Evolutionary conservation across 208 protist genomes (phyloP), one percentile per base, ranked within the genome.

Genomic region (Sergeia podlipaevii): DNA sequence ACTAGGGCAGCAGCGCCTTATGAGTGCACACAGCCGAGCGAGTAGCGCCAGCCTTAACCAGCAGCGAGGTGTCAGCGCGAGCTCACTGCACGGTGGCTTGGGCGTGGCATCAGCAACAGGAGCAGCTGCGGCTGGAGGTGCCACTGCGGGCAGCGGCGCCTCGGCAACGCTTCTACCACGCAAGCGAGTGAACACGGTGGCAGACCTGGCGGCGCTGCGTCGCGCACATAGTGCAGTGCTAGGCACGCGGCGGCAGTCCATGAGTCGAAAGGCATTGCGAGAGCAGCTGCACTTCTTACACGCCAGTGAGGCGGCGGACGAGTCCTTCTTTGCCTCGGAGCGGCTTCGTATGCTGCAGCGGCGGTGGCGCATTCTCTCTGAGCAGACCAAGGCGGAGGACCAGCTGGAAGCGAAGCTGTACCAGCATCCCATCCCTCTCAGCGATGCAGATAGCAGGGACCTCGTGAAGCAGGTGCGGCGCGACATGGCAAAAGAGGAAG

Each of bases 401-500:
- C 61, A 61, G 57, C 34, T 65, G 11, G 85, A 92, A 60, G 67
- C 66, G 13, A 56, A 56, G 24, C 66, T 92, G 46, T 58, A 83
- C 23, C 49, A 38, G 11, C 49, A 58, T 21, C 75, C 80, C 3
- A 82, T 92, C 38, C 80, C 85, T 13, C 59, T 92, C 10, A 32
- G 58, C 8, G 70, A 85, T 28, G 56, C 46, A 21, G 80, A 85
- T 17, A 49, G 30, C 11, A 57, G 65, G 33, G 55, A 61, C 27
- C 57, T 77, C 24, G 53, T 60, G 29, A 69, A 65, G 44, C 26
- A 29, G 5, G 33, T 83, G 21, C 32, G 44, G 49, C 64, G 68
- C 1, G 44, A 49, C 17, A 49, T 77, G 11, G 44, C 42, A 44
- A 11, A 23, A 15, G 66, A 79, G 43, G 65, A 67, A 4, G 60